These are phyloP conservation scores for Anisogramma anomala DNA, from an alignment of 2,329 filamentous ascomycete species.

Conservation along the genomic window DNA sequence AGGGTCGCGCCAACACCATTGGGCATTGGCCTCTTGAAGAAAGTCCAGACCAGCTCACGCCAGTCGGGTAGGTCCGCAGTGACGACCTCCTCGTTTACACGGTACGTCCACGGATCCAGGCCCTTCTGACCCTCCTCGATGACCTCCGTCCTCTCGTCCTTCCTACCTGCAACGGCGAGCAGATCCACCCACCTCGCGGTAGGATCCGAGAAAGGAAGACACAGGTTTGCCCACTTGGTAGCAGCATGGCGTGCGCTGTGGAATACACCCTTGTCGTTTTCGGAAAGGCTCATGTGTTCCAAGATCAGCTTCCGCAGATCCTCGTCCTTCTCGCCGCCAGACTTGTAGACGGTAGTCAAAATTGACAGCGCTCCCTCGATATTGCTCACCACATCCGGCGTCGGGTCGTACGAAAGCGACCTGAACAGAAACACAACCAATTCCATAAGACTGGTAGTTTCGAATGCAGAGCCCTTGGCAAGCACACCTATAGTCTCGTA, in stretches of 20 bases:
- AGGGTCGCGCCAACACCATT: conserved; percentile 25
- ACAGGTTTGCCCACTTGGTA: conserved; percentile 82
- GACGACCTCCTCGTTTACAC: conserved; percentile 31
- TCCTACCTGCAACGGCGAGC: conserved; percentile 58
- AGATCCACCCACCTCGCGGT: conserved; percentile 81
- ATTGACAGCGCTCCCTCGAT: conserved; percentile 83
- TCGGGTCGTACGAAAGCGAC: conserved; percentile 69
- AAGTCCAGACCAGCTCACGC: conserved; percentile 36
- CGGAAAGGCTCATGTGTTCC: conserved; percentile 50
- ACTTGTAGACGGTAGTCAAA: conserved; percentile 40
- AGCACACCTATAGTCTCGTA: conserved; percentile 87
- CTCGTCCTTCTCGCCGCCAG: conserved; percentile 20
- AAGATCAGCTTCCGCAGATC: conserved; percentile 47
- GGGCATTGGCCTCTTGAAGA: conserved; percentile 32
- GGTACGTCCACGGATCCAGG: conserved; percentile 54
- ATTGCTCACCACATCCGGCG: conserved; percentile 65
- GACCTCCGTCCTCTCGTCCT: conserved; percentile 66
- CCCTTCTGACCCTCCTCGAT: conserved; percentile 83
- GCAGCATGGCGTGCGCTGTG: conserved; percentile 70
- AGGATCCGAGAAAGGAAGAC: conserved; percentile 67
- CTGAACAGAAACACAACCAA: conserved; percentile 66
- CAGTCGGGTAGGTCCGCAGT: conserved; percentile 36
- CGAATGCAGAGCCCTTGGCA: conserved; percentile 49
- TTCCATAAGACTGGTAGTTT: conserved; percentile 35
- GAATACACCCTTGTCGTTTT: conserved; percentile 36